Conservation (phyloP, 306 rosid species). For the Urtica urens region DNA sequence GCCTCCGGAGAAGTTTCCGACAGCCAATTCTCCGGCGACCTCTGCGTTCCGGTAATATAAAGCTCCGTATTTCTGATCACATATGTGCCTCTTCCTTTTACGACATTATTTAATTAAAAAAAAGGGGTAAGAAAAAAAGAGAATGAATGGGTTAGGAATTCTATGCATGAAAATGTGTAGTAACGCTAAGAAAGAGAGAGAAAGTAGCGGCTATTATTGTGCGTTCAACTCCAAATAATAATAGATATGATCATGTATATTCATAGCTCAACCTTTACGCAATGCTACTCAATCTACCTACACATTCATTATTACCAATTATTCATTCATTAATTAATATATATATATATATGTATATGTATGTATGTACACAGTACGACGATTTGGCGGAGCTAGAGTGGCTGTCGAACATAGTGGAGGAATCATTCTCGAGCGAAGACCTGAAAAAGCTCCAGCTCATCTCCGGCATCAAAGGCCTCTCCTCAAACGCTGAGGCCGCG, state of each 20-base stretch:
- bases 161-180: constrained; percentile 3
- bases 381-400: constrained; percentile 87
- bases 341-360: not conserved
- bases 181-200: not conserved
- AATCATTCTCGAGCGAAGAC: constrained; percentile 79
- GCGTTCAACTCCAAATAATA: no score
- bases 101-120: not conserved
- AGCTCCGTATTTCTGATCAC: not conserved
- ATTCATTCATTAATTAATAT: not conserved
- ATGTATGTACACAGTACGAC: constrained; percentile 41
- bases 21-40: constrained; percentile 51
- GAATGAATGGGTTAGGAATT: constrained; percentile 1
- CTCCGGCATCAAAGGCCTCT: constrained; percentile 42
- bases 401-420: constrained; percentile 78
- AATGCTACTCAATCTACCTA: not conserved
- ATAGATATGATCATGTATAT: not conserved
- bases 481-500: constrained; percentile 7
- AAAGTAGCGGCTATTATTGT: constrained; percentile 4
- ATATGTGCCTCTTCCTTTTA: not conserved
- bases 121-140: not conserved
- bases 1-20: constrained; percentile 27
- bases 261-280: constrained; percentile 14
- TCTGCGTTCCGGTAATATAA: constrained; percentile 57
- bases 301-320: not conserved
- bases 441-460: constrained; percentile 62